Evolutionary conservation across 2,329 filamentous ascomycete genomes (phyloP).

Genomic region (Paraphaeosphaeria minitans): DNA sequence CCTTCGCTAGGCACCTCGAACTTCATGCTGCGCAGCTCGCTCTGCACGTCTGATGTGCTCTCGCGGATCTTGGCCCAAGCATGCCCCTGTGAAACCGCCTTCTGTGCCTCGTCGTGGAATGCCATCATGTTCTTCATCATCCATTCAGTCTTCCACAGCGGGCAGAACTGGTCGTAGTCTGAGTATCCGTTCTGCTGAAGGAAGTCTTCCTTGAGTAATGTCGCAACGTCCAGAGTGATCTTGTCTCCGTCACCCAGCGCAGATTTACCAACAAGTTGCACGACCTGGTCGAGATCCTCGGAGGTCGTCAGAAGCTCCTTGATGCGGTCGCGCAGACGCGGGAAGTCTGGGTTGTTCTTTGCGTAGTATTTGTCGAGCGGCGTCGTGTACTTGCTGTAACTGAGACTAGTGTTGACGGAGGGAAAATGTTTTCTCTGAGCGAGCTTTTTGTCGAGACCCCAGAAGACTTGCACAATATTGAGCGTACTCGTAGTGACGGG

Average conservation of each 20-base stretch:
- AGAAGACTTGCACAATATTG: slow-evolving; percentile 98
- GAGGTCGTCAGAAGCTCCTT: slow-evolving; percentile 92
- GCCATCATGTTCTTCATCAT: slow-evolving; percentile 99
- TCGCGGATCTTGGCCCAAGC: slow-evolving; percentile 93
- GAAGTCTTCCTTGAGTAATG: slow-evolving; percentile 96
- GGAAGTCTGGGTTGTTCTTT: slow-evolving; percentile 92
- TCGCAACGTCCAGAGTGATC: slow-evolving; percentile 93
- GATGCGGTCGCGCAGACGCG: slow-evolving; percentile 87
- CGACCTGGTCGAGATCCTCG: slow-evolving; percentile 97
- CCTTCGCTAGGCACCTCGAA: slow-evolving; percentile 91
- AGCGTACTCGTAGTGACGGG: slow-evolving; percentile 93
- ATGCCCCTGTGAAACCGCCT: slow-evolving; percentile 88
- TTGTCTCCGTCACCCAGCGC: slow-evolving; percentile 96
- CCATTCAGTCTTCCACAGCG: slow-evolving; percentile 99
- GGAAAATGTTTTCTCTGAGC: slow-evolving; percentile 99
- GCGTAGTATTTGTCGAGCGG: slow-evolving; percentile 93
- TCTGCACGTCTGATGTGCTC: slow-evolving; percentile 84
- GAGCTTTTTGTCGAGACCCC: slow-evolving; percentile 99
- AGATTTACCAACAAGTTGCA: slow-evolving; percentile 97
- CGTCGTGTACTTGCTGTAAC: slow-evolving; percentile 95
- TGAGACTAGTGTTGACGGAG: slow-evolving; percentile 91
- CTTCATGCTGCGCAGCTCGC: slow-evolving; percentile 87
- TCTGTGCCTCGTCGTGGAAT: slow-evolving; percentile 97
- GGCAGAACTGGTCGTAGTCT: slow-evolving; percentile 99
- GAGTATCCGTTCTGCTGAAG: slow-evolving; percentile 99